Evolutionary conservation across 1,139 yeast species (phyloP), one percentile per base, ranked within the genome.

Genomic region (Candida sanyaensis): DNA sequence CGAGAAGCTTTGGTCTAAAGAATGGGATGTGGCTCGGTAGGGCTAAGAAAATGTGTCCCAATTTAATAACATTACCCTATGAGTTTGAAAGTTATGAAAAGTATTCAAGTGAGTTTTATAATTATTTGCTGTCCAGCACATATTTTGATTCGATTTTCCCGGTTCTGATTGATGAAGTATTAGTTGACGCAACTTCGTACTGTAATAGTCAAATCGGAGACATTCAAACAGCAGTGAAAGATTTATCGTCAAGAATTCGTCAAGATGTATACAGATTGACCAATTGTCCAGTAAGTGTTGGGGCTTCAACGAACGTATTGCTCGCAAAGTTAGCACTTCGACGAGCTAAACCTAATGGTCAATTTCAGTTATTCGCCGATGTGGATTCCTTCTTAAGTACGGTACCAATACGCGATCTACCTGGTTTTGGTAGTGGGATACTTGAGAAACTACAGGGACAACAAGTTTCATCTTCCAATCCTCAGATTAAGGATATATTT

Each of bases 1-100:
- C 97, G 0, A 75, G 98, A 31, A 63, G 70, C 32, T 73, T 53
- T 53, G 97, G 98, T 0, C 83, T 93, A 2, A 72, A 63, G 41
- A 92, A 93, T 63, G 97, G 98, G 0, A 88, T 87, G 96, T 92
- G 97, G 97, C 77, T 88, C 1, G 69, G 80, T 1, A 60, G 70
- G 6, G 98, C 97, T 0, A 72, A 67, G 51, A 62, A 66, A 39
- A 51, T 80, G 37, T 88, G 97, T 57, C 95, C 96, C 0, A 70
- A 78, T 3, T 63, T 92, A 34, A 65, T 78, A 2, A 70, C 80
- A 13, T 59, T 91, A 26, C 86, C 83, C 5, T 92, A 91, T 62
- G 88, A 90, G 50, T 92, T 91, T 63, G 83, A 78, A 6, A 77
- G 79, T 5, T 91, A 92, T 61, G 96, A 88, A 59, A 61, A 63